Base-by-base conservation (phyloP, 1,284 basidiomycete species). In the Malassezia equina region DNA sequence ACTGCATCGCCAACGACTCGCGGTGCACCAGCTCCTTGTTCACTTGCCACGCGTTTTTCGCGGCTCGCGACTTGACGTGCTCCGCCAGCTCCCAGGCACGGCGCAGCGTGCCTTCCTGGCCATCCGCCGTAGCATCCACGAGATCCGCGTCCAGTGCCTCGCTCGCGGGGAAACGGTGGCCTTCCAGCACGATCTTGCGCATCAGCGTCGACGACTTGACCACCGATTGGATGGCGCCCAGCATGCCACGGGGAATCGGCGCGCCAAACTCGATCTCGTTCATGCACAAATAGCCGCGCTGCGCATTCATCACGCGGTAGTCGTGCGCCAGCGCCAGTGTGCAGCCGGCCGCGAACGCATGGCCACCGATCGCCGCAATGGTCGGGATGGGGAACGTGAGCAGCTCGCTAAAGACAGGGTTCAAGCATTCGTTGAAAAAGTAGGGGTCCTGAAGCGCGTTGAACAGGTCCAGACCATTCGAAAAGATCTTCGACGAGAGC, bases 331-430 rank as follows among this genome's bases (percentile, higher is more conserved):
- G 77, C 1, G 86, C 81, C 21, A 93, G 78, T 66, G 88, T 83
- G 71, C 88, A 84, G 15, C 83, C 90, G 11, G 81, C 90, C 2
- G 90, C 90, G 72, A 89, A 94, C 53, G 84, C 85, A 70, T 94
- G 90, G 0, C 90, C 90, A 69, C 91, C 93, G 67, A 94, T 82
- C 3, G 88, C 87, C 27, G 88, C 87, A 59, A 94, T 81, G 4
- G 84, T 87, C 40, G 77, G 65, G 51, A 80, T 67, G 7, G 77
- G 77, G 65, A 78, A 78, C 6, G 76, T 76, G 46, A 78, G 61
- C 13, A 77, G 61, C 32, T 76, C 78, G 74, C 63, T 47, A 34
- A 63, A 71, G 21, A 70, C 75, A 41, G 80, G 79, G 75, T 90
- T 63, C 42, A 74, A 62, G 34, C 58, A 59, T 8, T 51, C 50